Conservation (phyloP, 371 early-diverging fungal species). For the Syncephalastrum contaminatum region DNA sequence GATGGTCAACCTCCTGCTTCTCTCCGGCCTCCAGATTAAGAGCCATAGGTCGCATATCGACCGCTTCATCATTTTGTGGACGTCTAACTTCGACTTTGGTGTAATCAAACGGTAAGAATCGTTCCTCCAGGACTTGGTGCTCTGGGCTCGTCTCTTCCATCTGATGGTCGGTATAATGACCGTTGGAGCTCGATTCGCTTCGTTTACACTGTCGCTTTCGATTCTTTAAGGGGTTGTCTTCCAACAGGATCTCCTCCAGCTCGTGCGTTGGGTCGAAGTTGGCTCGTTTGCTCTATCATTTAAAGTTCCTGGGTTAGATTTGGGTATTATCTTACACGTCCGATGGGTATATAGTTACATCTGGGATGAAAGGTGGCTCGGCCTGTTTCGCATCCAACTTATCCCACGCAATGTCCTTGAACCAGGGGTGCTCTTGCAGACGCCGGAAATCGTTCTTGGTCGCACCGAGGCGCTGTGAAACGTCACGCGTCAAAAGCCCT, state of each 20-base stretch:
- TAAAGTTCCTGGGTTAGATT: neutral
- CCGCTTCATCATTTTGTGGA: constrained; percentile 1
- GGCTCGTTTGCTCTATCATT: constrained; percentile 55
- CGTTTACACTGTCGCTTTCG: constrained; percentile 31
- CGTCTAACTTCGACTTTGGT: constrained; percentile 46
- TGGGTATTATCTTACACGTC: neutral
- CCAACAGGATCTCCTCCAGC: constrained; percentile 90
- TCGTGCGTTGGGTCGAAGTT: constrained; percentile 97
- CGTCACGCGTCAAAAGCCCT: constrained; percentile 59
- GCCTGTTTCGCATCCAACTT: constrained; percentile 52
- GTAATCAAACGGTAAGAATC: constrained; percentile 62
- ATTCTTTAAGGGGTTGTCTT: constrained; percentile 86
- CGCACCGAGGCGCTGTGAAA: constrained; percentile 58
- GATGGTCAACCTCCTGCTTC: too few relatives aligned
- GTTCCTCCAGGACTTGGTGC: constrained; percentile 61
- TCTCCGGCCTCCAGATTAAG: too few relatives aligned
- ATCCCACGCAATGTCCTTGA: constrained; percentile 58
- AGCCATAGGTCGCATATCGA: too few relatives aligned
- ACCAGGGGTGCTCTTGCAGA: constrained; percentile 62
- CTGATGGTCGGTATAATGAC: constrained; percentile 19
- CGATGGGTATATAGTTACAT: constrained; percentile 29
- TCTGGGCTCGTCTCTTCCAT: constrained; percentile 22
- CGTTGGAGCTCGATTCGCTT: constrained; percentile 20
- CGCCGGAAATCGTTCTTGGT: constrained; percentile 52
- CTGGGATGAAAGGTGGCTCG: constrained; percentile 66